phyloP scores from a whole-genome alignment of 176 grass and related monocot species.

The Coix lacrymajobi region DNA sequence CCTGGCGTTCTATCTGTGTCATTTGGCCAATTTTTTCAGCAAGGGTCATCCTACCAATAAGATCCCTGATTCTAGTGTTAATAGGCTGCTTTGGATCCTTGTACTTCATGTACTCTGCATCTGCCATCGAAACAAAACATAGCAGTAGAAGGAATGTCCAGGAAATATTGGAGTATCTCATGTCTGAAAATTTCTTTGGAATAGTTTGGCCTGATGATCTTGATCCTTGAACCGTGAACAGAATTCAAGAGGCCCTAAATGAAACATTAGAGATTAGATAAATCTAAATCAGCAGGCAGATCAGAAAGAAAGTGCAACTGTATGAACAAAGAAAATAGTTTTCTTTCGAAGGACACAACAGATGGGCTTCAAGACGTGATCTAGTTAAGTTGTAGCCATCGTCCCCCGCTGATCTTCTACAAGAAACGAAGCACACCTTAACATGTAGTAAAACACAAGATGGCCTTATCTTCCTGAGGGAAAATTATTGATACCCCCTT shows the following conservation, averaged over 20 bases:
- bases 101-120: constrained; percentile 74
- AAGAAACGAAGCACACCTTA: neutral
- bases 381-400: neutral
- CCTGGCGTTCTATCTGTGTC: constrained; percentile 82
- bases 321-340: neutral
- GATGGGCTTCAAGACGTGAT: neutral
- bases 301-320: neutral
- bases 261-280: neutral
- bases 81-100: constrained; percentile 75
- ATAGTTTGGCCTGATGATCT: neutral
- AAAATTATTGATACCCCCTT: neutral
- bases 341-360: neutral
- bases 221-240: neutral
- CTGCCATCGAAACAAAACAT: constrained; percentile 37
- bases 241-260: neutral
- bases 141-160: constrained; percentile 50
- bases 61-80: constrained; percentile 76
- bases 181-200: constrained; percentile 18
- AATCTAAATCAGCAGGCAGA: neutral
- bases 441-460: neutral
- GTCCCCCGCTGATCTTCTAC: neutral
- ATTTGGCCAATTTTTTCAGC: constrained; percentile 96
- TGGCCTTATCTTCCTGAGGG: neutral
- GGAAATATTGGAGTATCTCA: constrained; percentile 10
- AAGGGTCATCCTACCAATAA: constrained; percentile 86